A percentile compares a stretch with the other conserved stretches of the same genome.
Evolutionary conservation across 208 protist species (phyloP).

Genomic region (Leptomonas seymouri): DNA sequence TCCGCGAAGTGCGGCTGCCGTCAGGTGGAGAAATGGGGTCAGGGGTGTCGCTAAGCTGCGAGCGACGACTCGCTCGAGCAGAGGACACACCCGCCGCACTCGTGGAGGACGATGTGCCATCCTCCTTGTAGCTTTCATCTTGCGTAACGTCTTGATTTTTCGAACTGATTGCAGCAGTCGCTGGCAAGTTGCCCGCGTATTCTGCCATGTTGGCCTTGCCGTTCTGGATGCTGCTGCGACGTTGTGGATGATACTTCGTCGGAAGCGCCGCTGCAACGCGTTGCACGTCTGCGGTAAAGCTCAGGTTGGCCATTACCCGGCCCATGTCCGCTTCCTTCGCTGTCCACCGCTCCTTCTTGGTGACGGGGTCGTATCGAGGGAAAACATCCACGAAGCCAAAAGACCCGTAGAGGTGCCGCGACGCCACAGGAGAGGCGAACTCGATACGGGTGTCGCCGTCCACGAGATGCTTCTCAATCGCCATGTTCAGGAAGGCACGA

Average conservation of each 20-base stretch:
- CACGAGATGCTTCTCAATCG: conserved; percentile 80
- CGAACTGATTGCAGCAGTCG: background rate
- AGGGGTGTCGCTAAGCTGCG: background rate
- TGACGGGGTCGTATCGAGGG: conserved; percentile 69
- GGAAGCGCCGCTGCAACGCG: conserved; percentile 21
- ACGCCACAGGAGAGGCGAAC: conserved; percentile 61
- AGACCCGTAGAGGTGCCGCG: conserved; percentile 64
- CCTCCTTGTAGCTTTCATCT: background rate
- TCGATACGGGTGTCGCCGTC: conserved; percentile 62
- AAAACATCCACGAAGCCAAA: conserved; percentile 83
- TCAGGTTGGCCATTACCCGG: conserved; percentile 77
- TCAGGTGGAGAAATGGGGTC: background rate
- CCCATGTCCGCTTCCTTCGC: conserved; percentile 83
- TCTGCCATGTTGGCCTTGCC: background rate
- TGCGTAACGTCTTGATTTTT: background rate
- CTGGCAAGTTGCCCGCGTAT: background rate
- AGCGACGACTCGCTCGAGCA: background rate
- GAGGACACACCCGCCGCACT: background rate
- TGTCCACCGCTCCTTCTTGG: conserved; percentile 71
- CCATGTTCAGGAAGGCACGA: conserved; percentile 84
- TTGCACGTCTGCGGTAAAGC: conserved; percentile 53
- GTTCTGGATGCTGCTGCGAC: background rate
- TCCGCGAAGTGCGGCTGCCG: background rate
- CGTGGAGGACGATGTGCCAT: background rate
- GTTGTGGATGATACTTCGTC: background rate